phyloP scores from a whole-genome alignment of 139 green algal genomes.

The Pseudopediastrum boryanum region DNA sequence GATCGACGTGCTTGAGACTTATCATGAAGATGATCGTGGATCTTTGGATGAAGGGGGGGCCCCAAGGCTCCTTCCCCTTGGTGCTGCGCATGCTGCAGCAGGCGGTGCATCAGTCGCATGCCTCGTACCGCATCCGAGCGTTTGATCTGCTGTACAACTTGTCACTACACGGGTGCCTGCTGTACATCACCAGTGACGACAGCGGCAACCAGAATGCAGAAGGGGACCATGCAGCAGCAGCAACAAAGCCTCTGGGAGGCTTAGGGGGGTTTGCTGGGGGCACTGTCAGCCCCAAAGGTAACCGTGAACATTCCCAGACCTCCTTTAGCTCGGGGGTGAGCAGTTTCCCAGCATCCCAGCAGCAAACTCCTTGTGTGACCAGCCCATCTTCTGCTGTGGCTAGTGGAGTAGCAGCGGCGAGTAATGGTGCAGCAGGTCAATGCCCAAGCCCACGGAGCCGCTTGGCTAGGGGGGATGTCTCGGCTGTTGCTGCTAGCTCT shows the following conservation, averaged over 20 bases:
- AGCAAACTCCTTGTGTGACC: too few species aligned
- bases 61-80: slow-evolving; percentile 54
- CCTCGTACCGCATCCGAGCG: slow-evolving; percentile 44
- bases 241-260: background rate
- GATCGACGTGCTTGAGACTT: too few species aligned
- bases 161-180: slow-evolving; percentile 55
- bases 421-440: background rate
- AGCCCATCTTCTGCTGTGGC: background rate
- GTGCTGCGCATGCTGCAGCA: slow-evolving; percentile 73
- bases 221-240: background rate
- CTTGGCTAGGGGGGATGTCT: too few species aligned
- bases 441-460: too few species aligned
- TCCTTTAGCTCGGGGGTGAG: background rate
- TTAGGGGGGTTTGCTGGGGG: background rate
- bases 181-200: slow-evolving; percentile 13
- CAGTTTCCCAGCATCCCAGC: too few species aligned
- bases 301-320: background rate
- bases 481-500: background rate
- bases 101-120: slow-evolving; percentile 42
- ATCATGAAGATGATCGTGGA: slow-evolving; percentile 82
- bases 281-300: background rate
- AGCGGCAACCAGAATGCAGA: background rate
- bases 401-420: background rate
- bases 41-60: slow-evolving; percentile 58
- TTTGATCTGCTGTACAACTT: slow-evolving; percentile 85